phyloP scores from a whole-genome alignment of 352 stramenopile species.

The Aphanomyces astaci region DNA sequence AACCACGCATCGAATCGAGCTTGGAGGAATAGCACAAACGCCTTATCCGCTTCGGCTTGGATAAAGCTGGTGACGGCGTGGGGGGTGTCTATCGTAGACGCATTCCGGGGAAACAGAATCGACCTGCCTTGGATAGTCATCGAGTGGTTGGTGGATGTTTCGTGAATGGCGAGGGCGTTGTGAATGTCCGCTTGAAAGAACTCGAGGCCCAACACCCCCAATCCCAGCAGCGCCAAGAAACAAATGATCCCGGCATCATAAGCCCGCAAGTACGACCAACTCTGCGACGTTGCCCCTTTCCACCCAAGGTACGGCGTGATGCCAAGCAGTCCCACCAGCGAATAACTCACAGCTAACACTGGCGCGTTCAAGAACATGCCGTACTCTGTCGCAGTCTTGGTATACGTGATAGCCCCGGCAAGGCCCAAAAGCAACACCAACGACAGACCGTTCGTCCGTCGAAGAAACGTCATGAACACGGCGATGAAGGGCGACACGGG shows the following conservation, averaged over 20 bases:
- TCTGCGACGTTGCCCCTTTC: not conserved
- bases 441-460: conserved; percentile 28
- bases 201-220: not conserved
- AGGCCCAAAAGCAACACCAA: conserved; percentile 24
- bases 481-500: conserved; percentile 24
- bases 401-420: conserved; percentile 4
- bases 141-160: not conserved
- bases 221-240: not conserved
- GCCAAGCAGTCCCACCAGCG: not conserved
- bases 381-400: not conserved
- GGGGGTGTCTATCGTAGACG: not conserved
- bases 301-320: conserved; percentile 16
- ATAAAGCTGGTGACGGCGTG: conserved; percentile 7
- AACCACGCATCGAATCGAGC: conserved; percentile 3
- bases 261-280: not conserved
- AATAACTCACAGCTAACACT: not conserved
- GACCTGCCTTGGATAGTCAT: not conserved
- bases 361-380: not conserved
- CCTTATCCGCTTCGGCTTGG: conserved; percentile 13
- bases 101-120: not conserved
- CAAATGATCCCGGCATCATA: not conserved
- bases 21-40: conserved; percentile 6
- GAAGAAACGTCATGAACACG: conserved; percentile 28
- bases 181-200: not conserved
- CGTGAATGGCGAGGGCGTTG: not conserved